Percentiles rank a stretch among this genome's conserved stretches.
phyloP scores from a whole-genome alignment of 305 asterid species.

The Stenogyne calaminthoides region DNA sequence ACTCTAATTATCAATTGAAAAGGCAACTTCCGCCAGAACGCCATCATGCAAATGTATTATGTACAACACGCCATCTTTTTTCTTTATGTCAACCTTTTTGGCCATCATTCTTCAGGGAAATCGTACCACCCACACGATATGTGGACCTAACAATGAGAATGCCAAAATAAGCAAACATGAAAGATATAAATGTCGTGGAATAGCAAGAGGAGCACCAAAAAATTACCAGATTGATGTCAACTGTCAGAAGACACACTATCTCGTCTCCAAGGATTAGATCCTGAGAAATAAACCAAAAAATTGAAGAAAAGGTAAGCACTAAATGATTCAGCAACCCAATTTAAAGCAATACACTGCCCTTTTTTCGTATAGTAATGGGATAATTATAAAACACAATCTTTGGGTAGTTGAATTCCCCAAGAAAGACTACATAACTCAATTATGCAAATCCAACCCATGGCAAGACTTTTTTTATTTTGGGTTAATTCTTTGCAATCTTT shows the following conservation, averaged over 20 bases:
- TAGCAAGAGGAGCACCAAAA: not conserved
- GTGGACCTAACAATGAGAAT: conserved; percentile 21
- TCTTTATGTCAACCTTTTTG: no score
- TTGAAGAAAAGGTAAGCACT: not conserved
- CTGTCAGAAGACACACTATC: conserved; percentile 29
- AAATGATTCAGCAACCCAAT: not conserved
- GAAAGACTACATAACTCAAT: not conserved
- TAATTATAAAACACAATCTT: not conserved
- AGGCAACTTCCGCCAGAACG: conserved; percentile 23
- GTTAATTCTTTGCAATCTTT: not conserved
- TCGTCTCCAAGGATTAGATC: conserved; percentile 58
- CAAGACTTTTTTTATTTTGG: not conserved
- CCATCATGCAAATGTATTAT: conserved; percentile 35
- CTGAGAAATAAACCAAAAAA: conserved; percentile 38
- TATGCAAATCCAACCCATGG: not conserved
- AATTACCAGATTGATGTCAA: conserved; percentile 36
- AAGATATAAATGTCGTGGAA: not conserved
- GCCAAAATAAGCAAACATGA: conserved; percentile 1
- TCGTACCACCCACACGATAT: not conserved
- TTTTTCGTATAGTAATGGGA: not conserved
- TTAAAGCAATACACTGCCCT: not conserved
- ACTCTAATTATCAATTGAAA: conserved; percentile 24
- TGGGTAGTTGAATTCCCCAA: not conserved
- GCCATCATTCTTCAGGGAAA: not conserved
- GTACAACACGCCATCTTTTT: conserved; percentile 22